Evolutionary conservation across 345 rosid species (phyloP).

Genomic region (Hevea brasiliensis): DNA sequence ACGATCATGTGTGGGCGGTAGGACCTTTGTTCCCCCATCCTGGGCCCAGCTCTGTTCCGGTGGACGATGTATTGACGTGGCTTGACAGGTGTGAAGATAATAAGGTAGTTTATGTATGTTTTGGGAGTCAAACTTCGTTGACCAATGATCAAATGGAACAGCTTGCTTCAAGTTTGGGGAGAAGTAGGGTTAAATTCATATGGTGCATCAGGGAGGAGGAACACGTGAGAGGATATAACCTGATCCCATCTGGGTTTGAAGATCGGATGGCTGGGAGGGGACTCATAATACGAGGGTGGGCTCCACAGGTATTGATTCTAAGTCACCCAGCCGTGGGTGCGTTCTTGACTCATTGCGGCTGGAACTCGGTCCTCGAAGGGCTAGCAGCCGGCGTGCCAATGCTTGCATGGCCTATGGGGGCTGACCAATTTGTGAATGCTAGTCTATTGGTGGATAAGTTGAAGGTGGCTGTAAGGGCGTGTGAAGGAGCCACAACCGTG

Average conservation of each 20-base stretch:
- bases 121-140: slow-evolving; percentile 63
- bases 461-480: slow-evolving; percentile 45
- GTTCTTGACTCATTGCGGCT: slow-evolving; percentile 68
- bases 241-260: slow-evolving; percentile 37
- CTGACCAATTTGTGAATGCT: slow-evolving; percentile 57
- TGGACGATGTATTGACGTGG: slow-evolving; percentile 43
- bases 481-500: slow-evolving; percentile 42
- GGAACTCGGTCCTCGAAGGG: slow-evolving; percentile 64
- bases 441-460: slow-evolving; percentile 52
- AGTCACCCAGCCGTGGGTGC: slow-evolving; percentile 53
- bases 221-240: not conserved
- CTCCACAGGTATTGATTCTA: slow-evolving; percentile 47
- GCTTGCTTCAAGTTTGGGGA: slow-evolving; percentile 47
- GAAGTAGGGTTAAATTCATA: slow-evolving; percentile 50
- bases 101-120: slow-evolving; percentile 66
- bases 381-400: slow-evolving; percentile 47
- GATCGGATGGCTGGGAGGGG: slow-evolving; percentile 55
- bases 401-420: slow-evolving; percentile 70
- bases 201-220: slow-evolving; percentile 39
- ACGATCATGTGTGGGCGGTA: slow-evolving; percentile 47
- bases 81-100: slow-evolving; percentile 47
- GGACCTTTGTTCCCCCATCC: slow-evolving; percentile 50
- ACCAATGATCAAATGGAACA: slow-evolving; percentile 38
- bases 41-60: slow-evolving; percentile 35
- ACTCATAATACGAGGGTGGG: slow-evolving; percentile 52